Evolutionary conservation across 176 grass and related monocot species (phyloP).

Genomic region (Secale cereale): DNA sequence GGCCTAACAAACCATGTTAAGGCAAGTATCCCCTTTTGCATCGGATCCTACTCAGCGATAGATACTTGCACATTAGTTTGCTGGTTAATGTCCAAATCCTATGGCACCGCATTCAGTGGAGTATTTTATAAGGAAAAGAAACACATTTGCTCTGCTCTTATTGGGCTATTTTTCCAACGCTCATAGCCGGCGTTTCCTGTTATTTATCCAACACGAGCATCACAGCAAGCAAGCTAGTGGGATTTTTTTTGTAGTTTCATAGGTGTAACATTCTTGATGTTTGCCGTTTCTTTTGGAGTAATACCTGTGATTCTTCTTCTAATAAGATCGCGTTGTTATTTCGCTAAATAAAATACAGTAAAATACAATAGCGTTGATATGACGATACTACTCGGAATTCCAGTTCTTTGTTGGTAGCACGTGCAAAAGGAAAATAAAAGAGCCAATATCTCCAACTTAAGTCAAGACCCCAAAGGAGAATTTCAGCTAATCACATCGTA

Average conservation of each 20-base stretch:
- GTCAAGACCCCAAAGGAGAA: neutral
- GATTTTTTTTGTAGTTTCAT: neutral
- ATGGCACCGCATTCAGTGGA: neutral
- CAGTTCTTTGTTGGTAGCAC: neutral
- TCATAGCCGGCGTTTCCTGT: neutral
- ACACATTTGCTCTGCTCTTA: neutral
- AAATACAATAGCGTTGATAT: too few species aligned
- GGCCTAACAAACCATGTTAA: conserved; percentile 39
- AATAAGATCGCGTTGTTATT: neutral
- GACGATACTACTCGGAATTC: neutral
- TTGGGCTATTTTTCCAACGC: neutral
- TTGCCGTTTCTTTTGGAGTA: neutral
- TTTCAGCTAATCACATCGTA: neutral
- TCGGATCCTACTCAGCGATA: conserved; percentile 47
- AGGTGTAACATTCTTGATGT: neutral
- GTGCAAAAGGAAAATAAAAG: neutral
- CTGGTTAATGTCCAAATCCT: conserved; percentile 6
- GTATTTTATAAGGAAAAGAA: neutral
- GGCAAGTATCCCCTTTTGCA: conserved; percentile 26
- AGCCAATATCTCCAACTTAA: neutral
- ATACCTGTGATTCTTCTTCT: neutral
- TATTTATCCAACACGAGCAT: neutral
- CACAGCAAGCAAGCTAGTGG: neutral
- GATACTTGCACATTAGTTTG: neutral
- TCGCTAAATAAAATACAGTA: too few species aligned